A percentile compares a stretch with the other conserved stretches of the same genome.
phyloP scores from a whole-genome alignment of 495 filamentous ascomycete genomes.

The Lineolata rhizophorae region DNA sequence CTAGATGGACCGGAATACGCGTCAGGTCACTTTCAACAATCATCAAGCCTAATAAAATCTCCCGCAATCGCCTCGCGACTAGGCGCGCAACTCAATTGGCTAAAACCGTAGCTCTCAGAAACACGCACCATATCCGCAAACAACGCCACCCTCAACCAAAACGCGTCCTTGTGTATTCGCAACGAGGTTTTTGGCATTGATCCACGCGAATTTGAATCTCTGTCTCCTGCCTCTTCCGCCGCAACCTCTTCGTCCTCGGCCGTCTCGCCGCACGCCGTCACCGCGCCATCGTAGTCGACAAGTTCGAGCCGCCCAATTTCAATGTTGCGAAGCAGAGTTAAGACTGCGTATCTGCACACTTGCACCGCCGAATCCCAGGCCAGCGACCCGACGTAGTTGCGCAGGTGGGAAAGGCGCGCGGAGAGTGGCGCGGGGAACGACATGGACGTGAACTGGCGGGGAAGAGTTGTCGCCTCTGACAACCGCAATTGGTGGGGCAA shows the following conservation, averaged over 20 bases:
- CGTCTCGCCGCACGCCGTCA: constrained; percentile 16
- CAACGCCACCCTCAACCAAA: constrained; percentile 41
- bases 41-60: no score
- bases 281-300: constrained; percentile 17
- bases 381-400: constrained; percentile 10
- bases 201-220: no score
- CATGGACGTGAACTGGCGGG: no score
- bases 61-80: no score
- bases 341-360: constrained; percentile 18
- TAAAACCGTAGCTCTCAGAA: no score
- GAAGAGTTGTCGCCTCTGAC: no score
- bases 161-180: constrained; percentile 32
- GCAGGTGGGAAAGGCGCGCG: constrained; percentile 9
- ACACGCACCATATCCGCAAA: constrained; percentile 58
- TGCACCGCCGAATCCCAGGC: constrained; percentile 24
- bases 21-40: no score
- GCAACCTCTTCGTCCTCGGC: constrained; percentile 8
- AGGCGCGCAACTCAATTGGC: no score
- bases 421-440: constrained; percentile 9
- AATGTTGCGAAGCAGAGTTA: constrained; percentile 20
- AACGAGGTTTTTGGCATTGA: constrained; percentile 22
- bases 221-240: no score
- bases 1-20: no score
- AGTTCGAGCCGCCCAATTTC: constrained; percentile 20
- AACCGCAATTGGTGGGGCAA: no score